phyloP scores from a whole-genome alignment of 495 filamentous ascomycete species.

The Podospora pseudocomata region DNA sequence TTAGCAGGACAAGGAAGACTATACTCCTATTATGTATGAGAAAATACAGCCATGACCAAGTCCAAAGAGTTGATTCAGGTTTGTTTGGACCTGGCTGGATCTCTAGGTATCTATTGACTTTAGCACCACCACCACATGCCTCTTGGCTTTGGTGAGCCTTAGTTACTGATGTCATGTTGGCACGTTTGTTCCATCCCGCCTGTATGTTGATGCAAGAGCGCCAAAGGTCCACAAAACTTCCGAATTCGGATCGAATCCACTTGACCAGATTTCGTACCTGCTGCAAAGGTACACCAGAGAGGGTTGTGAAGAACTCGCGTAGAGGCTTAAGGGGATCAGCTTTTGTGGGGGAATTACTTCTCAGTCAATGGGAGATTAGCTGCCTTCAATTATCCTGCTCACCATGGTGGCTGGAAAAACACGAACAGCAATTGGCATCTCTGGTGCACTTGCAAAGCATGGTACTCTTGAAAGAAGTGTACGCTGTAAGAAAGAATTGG shows the following conservation, averaged over 20 bases:
- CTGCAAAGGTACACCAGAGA: constrained; percentile 1
- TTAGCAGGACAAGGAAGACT: too few relatives aligned
- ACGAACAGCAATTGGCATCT: neutral
- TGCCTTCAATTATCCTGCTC: neutral
- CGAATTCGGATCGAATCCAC: constrained; percentile 15
- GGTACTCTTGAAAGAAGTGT: too few relatives aligned
- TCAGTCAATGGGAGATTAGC: neutral
- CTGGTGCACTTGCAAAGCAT: neutral
- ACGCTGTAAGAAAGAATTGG: neutral
- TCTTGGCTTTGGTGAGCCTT: neutral
- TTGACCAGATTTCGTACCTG: neutral
- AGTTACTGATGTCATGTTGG: constrained; percentile 11
- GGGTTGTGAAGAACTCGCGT: neutral
- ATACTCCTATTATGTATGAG: too few relatives aligned
- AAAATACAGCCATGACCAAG: too few relatives aligned
- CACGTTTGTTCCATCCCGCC: neutral
- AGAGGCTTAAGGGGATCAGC: too few relatives aligned
- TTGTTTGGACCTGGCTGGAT: too few relatives aligned
- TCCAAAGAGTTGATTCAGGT: too few relatives aligned
- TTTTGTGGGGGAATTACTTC: neutral
- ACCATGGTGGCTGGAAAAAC: neutral
- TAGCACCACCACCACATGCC: neutral
- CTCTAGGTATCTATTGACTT: neutral
- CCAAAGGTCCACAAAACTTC: constrained; percentile 7
- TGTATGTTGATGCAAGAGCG: neutral